These are phyloP conservation scores for Myrmaecium sp. DNA, from an alignment of 2,329 filamentous ascomycete species.

Conservation along the genomic window DNA sequence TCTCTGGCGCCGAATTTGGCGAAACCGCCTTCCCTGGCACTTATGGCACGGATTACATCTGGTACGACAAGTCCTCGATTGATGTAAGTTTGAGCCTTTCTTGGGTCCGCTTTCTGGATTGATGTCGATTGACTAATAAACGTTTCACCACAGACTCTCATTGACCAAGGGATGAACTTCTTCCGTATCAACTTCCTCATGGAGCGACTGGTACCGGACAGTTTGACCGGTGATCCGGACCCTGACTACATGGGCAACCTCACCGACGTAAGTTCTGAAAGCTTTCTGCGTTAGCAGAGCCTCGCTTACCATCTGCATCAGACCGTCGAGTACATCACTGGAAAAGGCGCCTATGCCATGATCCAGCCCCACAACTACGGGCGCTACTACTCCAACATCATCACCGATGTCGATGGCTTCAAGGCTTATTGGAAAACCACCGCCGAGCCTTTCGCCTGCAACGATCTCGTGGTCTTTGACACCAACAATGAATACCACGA, in stretches of 20 bases:
- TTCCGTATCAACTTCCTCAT: conserved; percentile 42
- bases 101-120: neutral
- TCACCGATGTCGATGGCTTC: conserved; percentile 25
- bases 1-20: conserved; percentile 50
- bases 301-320: neutral
- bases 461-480: conserved; percentile 28
- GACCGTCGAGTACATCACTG: conserved; percentile 30
- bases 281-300: neutral
- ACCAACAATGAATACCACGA: conserved; percentile 32
- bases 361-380: conserved; percentile 35
- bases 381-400: conserved; percentile 30
- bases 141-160: conserved; percentile 23
- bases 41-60: conserved; percentile 44
- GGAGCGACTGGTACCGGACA: conserved; percentile 37
- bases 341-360: conserved; percentile 30
- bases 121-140: conserved; percentile 2
- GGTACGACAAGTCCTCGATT: conserved; percentile 34
- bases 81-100: conserved; percentile 13
- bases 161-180: conserved; percentile 36
- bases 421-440: conserved; percentile 27
- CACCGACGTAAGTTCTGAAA: conserved; percentile 13
- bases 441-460: conserved; percentile 22
- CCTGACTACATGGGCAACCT: conserved; percentile 27
- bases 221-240: conserved; percentile 29
- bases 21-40: conserved; percentile 37